Conservation (phyloP, 805 yeast species). For the Suhomyces sp. region DNA sequence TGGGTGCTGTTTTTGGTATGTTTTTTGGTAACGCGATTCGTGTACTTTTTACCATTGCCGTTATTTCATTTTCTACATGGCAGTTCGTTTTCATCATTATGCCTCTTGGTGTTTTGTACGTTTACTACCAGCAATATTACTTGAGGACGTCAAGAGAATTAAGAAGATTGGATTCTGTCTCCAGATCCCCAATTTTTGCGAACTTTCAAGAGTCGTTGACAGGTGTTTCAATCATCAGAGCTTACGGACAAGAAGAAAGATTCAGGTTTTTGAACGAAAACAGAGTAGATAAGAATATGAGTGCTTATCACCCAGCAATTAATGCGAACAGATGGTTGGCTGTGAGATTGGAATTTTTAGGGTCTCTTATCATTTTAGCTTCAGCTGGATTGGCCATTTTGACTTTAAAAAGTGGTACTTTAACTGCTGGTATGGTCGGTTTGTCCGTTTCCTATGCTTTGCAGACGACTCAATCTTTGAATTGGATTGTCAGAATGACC, state of each 20-base stretch:
- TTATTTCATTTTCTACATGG: slow-evolving; percentile 87
- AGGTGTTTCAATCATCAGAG: slow-evolving; percentile 75
- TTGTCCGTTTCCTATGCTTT: slow-evolving; percentile 89
- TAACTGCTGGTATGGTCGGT: slow-evolving; percentile 92
- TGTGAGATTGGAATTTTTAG: slow-evolving; percentile 86
- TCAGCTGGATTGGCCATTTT: slow-evolving; percentile 81
- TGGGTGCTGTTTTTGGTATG: slow-evolving; percentile 69
- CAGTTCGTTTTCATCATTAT: slow-evolving; percentile 68
- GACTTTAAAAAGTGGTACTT: slow-evolving; percentile 62
- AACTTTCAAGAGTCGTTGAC: slow-evolving; percentile 80
- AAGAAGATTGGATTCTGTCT: slow-evolving; percentile 77
- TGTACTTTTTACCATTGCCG: slow-evolving; percentile 72
- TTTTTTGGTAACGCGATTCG: slow-evolving; percentile 61
- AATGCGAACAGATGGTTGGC: slow-evolving; percentile 98
- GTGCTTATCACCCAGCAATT: slow-evolving; percentile 88
- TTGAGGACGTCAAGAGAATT: slow-evolving; percentile 77
- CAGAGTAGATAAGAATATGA: slow-evolving; percentile 81
- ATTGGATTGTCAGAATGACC: slow-evolving; percentile 98
- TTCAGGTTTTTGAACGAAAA: slow-evolving; percentile 63
- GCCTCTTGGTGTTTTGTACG: slow-evolving; percentile 67
- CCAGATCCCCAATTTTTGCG: slow-evolving; percentile 78
- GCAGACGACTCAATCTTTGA: slow-evolving; percentile 88
- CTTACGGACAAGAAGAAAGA: slow-evolving; percentile 64
- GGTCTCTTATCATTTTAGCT: slow-evolving; percentile 82
- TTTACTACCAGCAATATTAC: slow-evolving; percentile 74